A percentile compares a stretch with the other conserved stretches of the same genome.
phyloP scores from a whole-genome alignment of 495 filamentous ascomycete genomes.

The Aspergillus nanangensis region DNA sequence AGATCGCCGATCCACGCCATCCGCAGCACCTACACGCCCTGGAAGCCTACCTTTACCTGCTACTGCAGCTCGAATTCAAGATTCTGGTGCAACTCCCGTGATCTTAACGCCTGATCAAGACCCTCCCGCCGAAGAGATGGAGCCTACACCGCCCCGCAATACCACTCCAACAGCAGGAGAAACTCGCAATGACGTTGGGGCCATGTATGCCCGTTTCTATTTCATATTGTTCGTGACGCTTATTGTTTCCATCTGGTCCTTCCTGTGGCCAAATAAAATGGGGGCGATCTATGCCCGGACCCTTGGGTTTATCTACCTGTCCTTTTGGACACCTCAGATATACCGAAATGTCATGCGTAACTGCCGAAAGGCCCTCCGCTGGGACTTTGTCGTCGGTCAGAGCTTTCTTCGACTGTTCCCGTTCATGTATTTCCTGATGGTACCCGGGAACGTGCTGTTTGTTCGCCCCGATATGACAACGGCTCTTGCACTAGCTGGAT shows the following conservation, averaged over 20 bases:
- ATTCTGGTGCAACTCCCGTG: constrained; percentile 56
- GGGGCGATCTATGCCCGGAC: constrained; percentile 67
- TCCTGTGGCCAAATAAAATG: constrained; percentile 66
- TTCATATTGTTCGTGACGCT: constrained; percentile 64
- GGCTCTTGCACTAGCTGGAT: constrained; percentile 60
- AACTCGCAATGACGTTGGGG: constrained; percentile 55
- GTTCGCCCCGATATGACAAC: constrained; percentile 63
- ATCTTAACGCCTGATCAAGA: constrained; percentile 86
- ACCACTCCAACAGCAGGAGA: constrained; percentile 30
- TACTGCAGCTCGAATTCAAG: constrained; percentile 46
- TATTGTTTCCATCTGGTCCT: constrained; percentile 70
- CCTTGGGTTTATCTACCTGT: constrained; percentile 69
- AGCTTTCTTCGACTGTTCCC: constrained; percentile 71
- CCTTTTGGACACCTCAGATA: constrained; percentile 90
- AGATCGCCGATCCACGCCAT: constrained; percentile 30
- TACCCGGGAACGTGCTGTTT: constrained; percentile 71
- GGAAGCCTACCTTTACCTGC: constrained; percentile 59
- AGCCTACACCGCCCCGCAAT: constrained; percentile 22
- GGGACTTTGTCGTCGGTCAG: constrained; percentile 84
- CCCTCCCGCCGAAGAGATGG: constrained; percentile 38
- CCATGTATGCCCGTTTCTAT: constrained; percentile 78
- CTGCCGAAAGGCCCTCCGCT: constrained; percentile 79
- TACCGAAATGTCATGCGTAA: constrained; percentile 86
- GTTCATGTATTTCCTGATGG: constrained; percentile 75
- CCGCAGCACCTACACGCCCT: constrained; percentile 23